Conservation (phyloP, 805 yeast species). For the Scheffersomyces ergatensis region DNA sequence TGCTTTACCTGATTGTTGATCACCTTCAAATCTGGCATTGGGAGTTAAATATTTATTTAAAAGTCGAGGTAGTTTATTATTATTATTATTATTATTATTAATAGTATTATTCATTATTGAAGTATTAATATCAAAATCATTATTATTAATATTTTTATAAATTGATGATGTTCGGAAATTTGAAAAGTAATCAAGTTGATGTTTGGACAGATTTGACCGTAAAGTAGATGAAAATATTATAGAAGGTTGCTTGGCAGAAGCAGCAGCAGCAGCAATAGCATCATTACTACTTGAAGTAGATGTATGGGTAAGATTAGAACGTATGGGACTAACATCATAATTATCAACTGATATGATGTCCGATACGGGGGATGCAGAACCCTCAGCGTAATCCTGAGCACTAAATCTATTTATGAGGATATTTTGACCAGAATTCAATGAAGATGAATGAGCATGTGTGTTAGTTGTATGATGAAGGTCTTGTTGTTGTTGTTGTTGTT, state of each 20-base stretch:
- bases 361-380: neutral
- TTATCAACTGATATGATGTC: neutral
- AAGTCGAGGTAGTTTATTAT: constrained; percentile 24
- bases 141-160: too few relatives aligned
- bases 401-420: neutral
- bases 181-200: neutral
- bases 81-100: neutral
- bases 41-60: constrained; percentile 51
- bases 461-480: neutral
- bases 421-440: neutral
- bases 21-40: constrained; percentile 61
- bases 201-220: neutral
- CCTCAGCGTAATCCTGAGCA: neutral
- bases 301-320: too few relatives aligned
- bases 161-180: neutral
- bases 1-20: constrained; percentile 66
- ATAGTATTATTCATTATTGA: too few relatives aligned
- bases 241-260: neutral
- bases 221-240: neutral
- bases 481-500: neutral
- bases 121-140: too few relatives aligned
- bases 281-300: neutral
- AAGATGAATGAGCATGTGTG: neutral
- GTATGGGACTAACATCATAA: too few relatives aligned
- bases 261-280: neutral